These are phyloP conservation scores for Aurifilum marmelostoma DNA, from an alignment of 2,329 filamentous ascomycete species.

Conservation along the genomic window DNA sequence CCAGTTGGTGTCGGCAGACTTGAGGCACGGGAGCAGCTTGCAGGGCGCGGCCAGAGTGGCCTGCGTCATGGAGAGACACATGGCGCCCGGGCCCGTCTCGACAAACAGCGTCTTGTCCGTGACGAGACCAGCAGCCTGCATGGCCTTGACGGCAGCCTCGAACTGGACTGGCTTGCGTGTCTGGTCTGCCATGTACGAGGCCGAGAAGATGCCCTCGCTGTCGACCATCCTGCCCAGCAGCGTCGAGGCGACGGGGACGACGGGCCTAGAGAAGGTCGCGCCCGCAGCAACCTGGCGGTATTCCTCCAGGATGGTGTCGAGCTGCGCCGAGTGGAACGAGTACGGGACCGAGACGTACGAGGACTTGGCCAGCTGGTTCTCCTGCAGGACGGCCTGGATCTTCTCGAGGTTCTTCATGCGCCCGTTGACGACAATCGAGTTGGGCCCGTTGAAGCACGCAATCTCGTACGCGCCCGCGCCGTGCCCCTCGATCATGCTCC, in stretches of 20 bases:
- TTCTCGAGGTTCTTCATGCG: not conserved
- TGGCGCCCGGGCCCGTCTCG: not conserved
- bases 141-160: constrained; percentile 6
- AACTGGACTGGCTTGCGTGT: constrained; percentile 48
- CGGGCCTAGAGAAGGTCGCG: not conserved
- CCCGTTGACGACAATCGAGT: constrained; percentile 71
- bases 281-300: not conserved
- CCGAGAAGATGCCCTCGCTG: constrained; percentile 41
- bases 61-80: not conserved
- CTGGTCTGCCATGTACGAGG: constrained; percentile 45
- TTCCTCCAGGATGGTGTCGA: not conserved
- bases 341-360: constrained; percentile 46
- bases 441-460: constrained; percentile 76
- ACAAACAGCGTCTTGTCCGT: not conserved
- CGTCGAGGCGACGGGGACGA: constrained; percentile 32
- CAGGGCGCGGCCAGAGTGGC: not conserved
- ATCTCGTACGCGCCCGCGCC: constrained; percentile 50
- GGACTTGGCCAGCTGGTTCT: constrained; percentile 42
- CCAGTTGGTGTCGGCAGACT: not conserved
- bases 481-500: constrained; percentile 46
- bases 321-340: constrained; percentile 25
- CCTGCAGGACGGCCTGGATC: not conserved
- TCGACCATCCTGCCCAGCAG: constrained; percentile 38
- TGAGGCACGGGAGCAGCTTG: not conserved
- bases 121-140: not conserved